Conservation (phyloP, 306 rosid genomes). For the Rubus parviflorus region DNA sequence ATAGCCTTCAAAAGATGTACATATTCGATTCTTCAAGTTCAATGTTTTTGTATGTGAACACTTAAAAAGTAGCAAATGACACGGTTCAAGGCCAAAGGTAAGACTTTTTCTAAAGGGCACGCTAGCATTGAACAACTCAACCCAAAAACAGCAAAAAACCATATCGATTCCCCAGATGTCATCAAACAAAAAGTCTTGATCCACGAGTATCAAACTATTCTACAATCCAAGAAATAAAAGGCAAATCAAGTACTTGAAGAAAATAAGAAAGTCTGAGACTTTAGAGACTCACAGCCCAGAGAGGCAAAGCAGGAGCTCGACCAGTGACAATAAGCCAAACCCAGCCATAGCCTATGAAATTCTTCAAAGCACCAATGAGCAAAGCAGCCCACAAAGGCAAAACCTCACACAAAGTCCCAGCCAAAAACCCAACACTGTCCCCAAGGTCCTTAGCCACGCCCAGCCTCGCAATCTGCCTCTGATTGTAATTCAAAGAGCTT, state of each 20-base stretch:
- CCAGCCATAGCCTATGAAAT: constrained; percentile 78
- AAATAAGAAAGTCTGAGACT: background rate
- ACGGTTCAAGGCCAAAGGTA: background rate
- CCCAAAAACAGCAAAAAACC: background rate
- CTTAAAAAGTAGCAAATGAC: background rate
- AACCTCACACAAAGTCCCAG: constrained; percentile 72
- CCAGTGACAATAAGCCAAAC: constrained; percentile 78
- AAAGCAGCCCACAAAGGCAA: constrained; percentile 74
- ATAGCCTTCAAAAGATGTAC: background rate
- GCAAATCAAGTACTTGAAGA: background rate
- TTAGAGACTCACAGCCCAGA: constrained; percentile 75
- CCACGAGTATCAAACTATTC: background rate
- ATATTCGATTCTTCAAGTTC: background rate
- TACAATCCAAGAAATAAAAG: background rate
- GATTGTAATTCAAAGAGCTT: constrained; percentile 62
- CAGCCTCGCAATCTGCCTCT: constrained; percentile 61
- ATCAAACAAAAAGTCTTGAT: background rate
- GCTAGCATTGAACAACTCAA: background rate
- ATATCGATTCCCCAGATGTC: background rate
- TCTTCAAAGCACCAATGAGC: constrained; percentile 65
- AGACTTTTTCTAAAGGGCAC: background rate
- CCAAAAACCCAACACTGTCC: constrained; percentile 72
- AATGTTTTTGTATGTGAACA: background rate
- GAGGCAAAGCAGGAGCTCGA: constrained; percentile 51
- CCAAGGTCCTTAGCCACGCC: constrained; percentile 96